Evolutionary conservation across 345 rosid species (phyloP), one percentile per base, ranked within the genome.

Genomic region (Eucalyptus leucophloia): DNA sequence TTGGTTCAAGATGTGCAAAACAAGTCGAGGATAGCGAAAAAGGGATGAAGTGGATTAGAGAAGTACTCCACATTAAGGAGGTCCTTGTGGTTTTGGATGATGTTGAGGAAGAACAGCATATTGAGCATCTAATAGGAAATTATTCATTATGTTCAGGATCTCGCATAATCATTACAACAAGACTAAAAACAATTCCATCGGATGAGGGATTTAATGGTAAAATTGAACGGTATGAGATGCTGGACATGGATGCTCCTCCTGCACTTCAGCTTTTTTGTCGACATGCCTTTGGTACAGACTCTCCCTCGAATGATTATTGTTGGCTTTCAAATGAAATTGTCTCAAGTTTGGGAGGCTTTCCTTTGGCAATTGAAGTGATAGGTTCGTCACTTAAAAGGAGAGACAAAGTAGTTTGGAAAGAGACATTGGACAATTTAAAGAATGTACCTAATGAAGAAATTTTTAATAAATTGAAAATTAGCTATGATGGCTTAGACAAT

Each of bases 271-370:
- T 54, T 54, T 54, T 54, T 54, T 21, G 60, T 21, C 12, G 28
- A 4, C 60, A 21, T 54, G 60, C 28, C 11, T 54, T 54, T 19
- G 60, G 60, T 1, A 54, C 0, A 0, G 5, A 54, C 60, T 1
- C 1, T 21, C 60, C 60, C 0, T 2, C 1, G 0, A 88, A 97
- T 96, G 99, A 92, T 94, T 91, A 96, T 91, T 86, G 62, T 89
- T 45, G 62, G 91, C 90, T 51, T 51, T 51, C 56, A 18, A 18
- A 3, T 7, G 1, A 51, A 51, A 51, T 51, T 51, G 9, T 51
- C 56, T 51, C 2, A 18, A 51, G 56, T 51, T 0, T 7, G 4
- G 56, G 21, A 51, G 56, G 56, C 9, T 23, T 50, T 50, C 53
- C 53, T 50, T 50, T 50, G 18, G 53, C 53, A 0, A 2, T 50